phyloP scores from a whole-genome alignment of 495 filamentous ascomycete genomes.

The Emericellopsis terricola region DNA sequence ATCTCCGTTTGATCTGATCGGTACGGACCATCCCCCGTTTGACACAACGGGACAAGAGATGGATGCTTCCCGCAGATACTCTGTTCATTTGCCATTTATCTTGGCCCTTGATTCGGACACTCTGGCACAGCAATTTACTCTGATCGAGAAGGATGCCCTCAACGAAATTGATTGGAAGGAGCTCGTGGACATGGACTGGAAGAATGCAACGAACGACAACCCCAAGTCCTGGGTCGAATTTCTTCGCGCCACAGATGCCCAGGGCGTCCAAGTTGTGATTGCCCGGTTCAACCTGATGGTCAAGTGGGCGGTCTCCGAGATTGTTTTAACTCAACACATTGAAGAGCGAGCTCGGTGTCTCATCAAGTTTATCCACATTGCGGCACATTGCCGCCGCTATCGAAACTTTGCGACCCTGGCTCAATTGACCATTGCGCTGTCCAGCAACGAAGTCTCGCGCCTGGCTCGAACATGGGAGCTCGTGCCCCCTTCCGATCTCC shows the following conservation, averaged over 20 bases:
- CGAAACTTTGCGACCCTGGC: conserved; percentile 96
- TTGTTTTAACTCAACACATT: conserved; percentile 65
- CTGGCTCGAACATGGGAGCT: conserved; percentile 68
- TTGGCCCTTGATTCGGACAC: conserved; percentile 79
- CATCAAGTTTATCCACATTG: conserved; percentile 85
- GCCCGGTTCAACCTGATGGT: conserved; percentile 95
- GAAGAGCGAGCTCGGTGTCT: conserved; percentile 73
- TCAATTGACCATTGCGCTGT: conserved; percentile 81
- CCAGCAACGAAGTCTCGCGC: conserved; percentile 62
- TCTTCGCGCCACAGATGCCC: conserved; percentile 59
- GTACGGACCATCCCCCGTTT: conserved; percentile 19
- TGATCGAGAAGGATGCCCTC: conserved; percentile 91
- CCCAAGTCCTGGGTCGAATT: conserved; percentile 83
- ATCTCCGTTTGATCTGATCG: conserved; percentile 17
- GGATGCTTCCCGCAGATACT: conserved; percentile 9
- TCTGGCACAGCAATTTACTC: conserved; percentile 83
- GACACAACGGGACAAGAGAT: conserved; percentile 12
- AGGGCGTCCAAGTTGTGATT: conserved; percentile 87
- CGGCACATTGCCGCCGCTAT: conserved; percentile 62
- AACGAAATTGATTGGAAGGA: conserved; percentile 98
- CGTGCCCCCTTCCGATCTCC: conserved; percentile 49
- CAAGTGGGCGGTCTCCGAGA: conserved; percentile 89
- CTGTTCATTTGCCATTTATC: conserved; percentile 72
- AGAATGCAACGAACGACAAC: conserved; percentile 43
- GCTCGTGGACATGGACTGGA: conserved; percentile 87